These are phyloP conservation scores for Waltiozyma sp. DNA, from an alignment of 1,139 yeast species.

Conservation along the genomic window DNA sequence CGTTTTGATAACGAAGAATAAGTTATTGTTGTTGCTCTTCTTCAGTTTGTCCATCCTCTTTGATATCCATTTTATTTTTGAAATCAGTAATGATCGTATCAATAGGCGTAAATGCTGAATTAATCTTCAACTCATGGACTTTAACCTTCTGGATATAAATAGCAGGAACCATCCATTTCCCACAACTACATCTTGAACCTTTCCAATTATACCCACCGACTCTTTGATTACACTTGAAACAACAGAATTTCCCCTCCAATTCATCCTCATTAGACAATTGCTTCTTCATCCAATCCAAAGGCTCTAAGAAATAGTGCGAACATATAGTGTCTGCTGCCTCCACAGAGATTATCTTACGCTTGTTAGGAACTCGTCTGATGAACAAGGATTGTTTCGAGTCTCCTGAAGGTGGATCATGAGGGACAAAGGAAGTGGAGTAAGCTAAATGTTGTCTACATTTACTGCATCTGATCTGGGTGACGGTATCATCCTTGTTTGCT, in stretches of 20 bases:
- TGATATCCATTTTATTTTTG: not conserved
- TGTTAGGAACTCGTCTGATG: constrained; percentile 48
- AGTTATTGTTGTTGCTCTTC: not conserved
- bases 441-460: constrained; percentile 52
- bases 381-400: constrained; percentile 54
- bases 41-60: not conserved
- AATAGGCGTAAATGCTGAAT: constrained; percentile 1
- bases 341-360: constrained; percentile 43
- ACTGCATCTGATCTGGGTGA: constrained; percentile 49
- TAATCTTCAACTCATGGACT: constrained; percentile 49
- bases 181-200: constrained; percentile 91
- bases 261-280: constrained; percentile 53
- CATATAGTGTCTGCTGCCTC: constrained; percentile 45
- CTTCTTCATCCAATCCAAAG: constrained; percentile 81
- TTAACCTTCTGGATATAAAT: constrained; percentile 71
- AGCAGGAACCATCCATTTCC: constrained; percentile 93
- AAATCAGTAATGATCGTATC: not conserved
- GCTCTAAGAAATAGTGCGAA: constrained; percentile 82
- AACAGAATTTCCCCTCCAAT: constrained; percentile 73
- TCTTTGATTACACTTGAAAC: constrained; percentile 78
- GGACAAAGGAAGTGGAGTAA: constrained; percentile 36
- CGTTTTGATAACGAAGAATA: no score
- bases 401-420: constrained; percentile 49
- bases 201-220: constrained; percentile 92
- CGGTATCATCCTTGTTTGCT: constrained; percentile 1